These are phyloP conservation scores for Boletus sensibilis DNA, from an alignment of 768 basidiomycete genomes.

Conservation along the genomic window DNA sequence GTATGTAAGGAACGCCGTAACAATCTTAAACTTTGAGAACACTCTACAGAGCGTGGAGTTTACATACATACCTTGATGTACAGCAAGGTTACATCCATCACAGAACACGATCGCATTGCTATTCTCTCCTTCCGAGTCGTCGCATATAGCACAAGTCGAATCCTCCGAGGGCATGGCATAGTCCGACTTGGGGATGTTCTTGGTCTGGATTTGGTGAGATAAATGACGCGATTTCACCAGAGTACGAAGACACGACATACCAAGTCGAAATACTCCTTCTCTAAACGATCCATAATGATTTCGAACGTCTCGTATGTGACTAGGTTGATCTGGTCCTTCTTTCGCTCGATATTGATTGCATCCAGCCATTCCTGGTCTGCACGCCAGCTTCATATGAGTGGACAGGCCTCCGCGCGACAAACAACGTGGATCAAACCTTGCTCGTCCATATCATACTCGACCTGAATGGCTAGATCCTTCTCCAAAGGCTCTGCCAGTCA, in stretches of 20 bases:
- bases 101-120: constrained; percentile 99
- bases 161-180: constrained; percentile 90
- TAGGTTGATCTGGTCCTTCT: constrained; percentile 65
- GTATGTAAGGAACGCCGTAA: constrained; percentile 98
- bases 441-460: constrained; percentile 99
- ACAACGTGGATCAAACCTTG: constrained; percentile 58
- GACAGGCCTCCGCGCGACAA: not conserved
- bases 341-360: constrained; percentile 74
- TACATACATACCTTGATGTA: constrained; percentile 86
- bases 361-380: constrained; percentile 96
- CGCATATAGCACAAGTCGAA: constrained; percentile 94
- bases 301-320: constrained; percentile 89
- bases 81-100: constrained; percentile 97
- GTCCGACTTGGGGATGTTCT: constrained; percentile 88
- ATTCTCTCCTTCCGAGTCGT: constrained; percentile 98
- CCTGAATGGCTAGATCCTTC: constrained; percentile 85
- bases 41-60: not conserved
- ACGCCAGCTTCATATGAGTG: constrained; percentile 1
- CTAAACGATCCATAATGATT: constrained; percentile 94
- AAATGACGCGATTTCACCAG: constrained; percentile 1
- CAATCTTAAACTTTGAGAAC: constrained; percentile 63
- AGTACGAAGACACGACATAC: constrained; percentile 43
- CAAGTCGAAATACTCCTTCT: constrained; percentile 99
- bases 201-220: constrained; percentile 55
- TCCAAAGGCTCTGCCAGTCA: constrained; percentile 76